Base-by-base conservation (phyloP, 345 rosid species). In the Triadica sebifera region DNA sequence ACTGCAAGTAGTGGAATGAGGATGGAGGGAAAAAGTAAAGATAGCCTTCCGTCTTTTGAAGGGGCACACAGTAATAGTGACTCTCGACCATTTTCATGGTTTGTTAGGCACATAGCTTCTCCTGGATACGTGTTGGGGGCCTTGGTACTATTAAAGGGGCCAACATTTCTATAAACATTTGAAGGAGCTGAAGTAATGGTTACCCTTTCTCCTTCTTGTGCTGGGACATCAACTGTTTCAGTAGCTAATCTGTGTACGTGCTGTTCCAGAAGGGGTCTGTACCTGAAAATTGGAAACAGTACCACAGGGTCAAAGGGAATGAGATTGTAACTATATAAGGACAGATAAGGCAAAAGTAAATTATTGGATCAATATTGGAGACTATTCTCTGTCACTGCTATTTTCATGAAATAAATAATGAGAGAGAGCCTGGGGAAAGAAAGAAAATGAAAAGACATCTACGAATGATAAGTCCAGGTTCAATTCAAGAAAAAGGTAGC, bases 121-220 rank as follows among this genome's bases (percentile, higher is more conserved):
- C 97, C 96, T 69, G 96, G 89, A 79, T 91, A 89, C 67, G 85
- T 79, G 65, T 88, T 89, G 77, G 89, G 88, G 51, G 87, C 83
- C 84, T 90, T 95, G n/a, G 98, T 90, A 76, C 75, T 86, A 76
- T 88, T 89, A 69, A 95, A 85, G 25, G 96, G 99, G 17, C 98
- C 99, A 15, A 90, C 84, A 75, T 85, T 90, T 81, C 94, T 86
- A 65, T 87, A 91, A 73, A 87, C 83, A 82, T 82, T 81, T 43
- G 88, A 81, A 72, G 98, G 98, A 69, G 95, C 91, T 56, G 92
- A 93, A 76, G 89, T 85, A 85, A 93, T 78, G 52, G 99, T 93
- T 72, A 91, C 97, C 77, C 98, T 90, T 85, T 95, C 96, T 76
- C 97, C 93, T 79, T 89, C 91, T 81, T 91, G 97, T n/a, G 98